These are phyloP conservation scores for Wickerhamomyces sp. DNA, from an alignment of 1,139 yeast genomes.

Conservation along the genomic window DNA sequence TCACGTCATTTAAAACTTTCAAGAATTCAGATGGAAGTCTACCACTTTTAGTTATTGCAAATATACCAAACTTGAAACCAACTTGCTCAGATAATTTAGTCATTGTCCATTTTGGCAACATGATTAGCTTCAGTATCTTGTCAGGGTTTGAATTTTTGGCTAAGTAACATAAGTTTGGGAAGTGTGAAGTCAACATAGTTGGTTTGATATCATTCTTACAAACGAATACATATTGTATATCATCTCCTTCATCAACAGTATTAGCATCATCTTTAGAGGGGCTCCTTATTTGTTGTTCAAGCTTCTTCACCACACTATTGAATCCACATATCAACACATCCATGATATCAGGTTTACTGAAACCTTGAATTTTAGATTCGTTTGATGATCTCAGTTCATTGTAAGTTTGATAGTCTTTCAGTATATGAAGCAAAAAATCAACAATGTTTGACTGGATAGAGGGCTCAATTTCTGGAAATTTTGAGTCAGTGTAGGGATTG, in stretches of 20 bases:
- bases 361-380: conserved; percentile 1
- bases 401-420: conserved; percentile 36
- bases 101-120: conserved; percentile 47
- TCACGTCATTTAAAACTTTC: conserved; percentile 30
- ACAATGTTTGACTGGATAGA: conserved; percentile 34
- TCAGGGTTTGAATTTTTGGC: conserved; percentile 28
- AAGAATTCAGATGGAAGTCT: conserved; percentile 30
- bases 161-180: conserved; percentile 47
- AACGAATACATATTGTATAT: conserved; percentile 37
- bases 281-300: conserved; percentile 43
- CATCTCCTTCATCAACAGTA: too few relatives aligned
- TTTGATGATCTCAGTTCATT: conserved; percentile 2
- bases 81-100: conserved; percentile 32
- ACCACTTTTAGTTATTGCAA: conserved; percentile 14
- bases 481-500: conserved; percentile 50
- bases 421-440: conserved; percentile 35
- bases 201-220: conserved; percentile 51
- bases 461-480: conserved; percentile 49
- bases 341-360: conserved; percentile 26
- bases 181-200: conserved; percentile 40
- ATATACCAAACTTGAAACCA: conserved; percentile 16
- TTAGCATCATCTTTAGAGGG: too few relatives aligned
- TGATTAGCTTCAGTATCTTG: conserved; percentile 42
- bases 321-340: conserved; percentile 42
- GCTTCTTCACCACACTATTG: conserved; percentile 44